Conservation (phyloP, 345 rosid genomes). For the Kandelia obovata region DNA sequence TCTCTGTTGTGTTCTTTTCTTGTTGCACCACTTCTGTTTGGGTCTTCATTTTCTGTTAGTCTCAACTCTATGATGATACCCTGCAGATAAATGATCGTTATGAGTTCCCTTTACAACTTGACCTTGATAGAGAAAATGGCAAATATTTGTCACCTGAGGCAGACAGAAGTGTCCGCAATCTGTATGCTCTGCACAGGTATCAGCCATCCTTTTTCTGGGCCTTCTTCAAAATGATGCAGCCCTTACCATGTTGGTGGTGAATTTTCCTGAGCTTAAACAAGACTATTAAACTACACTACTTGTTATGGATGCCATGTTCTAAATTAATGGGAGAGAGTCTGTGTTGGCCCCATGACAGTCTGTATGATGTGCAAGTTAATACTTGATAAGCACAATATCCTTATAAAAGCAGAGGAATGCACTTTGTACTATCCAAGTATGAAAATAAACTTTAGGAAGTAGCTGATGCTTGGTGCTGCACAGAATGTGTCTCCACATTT, state of each 20-base stretch:
- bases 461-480: no score
- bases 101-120: constrained; percentile 39
- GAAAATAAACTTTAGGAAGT: no score
- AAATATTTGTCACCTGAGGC: constrained; percentile 37
- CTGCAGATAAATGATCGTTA: constrained; percentile 37
- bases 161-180: constrained; percentile 32
- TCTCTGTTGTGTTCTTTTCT: background rate
- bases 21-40: no score
- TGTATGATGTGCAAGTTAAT: no score
- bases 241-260: background rate
- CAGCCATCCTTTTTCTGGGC: background rate
- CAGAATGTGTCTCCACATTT: no score
- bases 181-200: constrained; percentile 75
- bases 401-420: no score
- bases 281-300: background rate
- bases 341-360: no score
- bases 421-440: no score
- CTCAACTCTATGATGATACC: background rate
- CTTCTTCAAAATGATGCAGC: background rate
- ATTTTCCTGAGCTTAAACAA: background rate
- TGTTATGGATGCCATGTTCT: background rate
- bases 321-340: background rate
- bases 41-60: background rate
- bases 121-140: constrained; percentile 32
- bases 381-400: no score